A percentile compares a stretch with the other conserved stretches of the same genome.
Evolutionary conservation across 2,329 filamentous ascomycete genomes (phyloP).

Genomic region (Phyllosticta citriasiana): DNA sequence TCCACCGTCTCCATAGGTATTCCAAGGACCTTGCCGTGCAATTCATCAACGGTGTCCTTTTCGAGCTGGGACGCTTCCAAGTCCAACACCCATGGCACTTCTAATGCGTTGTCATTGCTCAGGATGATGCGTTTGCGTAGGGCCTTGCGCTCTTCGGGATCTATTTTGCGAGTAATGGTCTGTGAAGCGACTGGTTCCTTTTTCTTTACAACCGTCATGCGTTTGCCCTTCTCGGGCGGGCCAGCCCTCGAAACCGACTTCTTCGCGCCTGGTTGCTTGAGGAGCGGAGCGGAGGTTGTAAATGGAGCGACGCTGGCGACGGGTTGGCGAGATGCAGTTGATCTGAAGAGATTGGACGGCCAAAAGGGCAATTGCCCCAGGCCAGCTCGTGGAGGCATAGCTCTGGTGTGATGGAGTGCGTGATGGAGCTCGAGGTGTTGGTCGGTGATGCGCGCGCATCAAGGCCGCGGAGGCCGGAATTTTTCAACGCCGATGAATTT

Average conservation of each 20-base stretch:
- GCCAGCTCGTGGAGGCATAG: slow-evolving; percentile 19
- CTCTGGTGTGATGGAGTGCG: slow-evolving; percentile 1
- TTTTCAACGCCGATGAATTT: slow-evolving; percentile 8
- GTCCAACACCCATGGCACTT: slow-evolving; percentile 57
- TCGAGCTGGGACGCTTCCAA: slow-evolving; percentile 47
- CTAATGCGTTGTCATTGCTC: slow-evolving; percentile 85
- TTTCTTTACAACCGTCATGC: slow-evolving; percentile 33
- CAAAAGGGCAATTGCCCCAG: slow-evolving; percentile 6
- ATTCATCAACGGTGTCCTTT: slow-evolving; percentile 29
- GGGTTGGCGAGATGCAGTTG: slow-evolving; percentile 7
- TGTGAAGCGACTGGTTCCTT: slow-evolving; percentile 7
- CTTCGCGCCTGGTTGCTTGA: slow-evolving; percentile 18
- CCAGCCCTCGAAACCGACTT: slow-evolving; percentile 18
- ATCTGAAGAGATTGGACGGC: slow-evolving; percentile 18
- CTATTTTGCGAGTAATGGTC: slow-evolving; percentile 45
- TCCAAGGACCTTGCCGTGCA: slow-evolving; percentile 57
- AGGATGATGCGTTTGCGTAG: slow-evolving; percentile 81
- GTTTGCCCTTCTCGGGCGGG: slow-evolving; percentile 26
- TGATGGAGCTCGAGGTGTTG: not conserved
- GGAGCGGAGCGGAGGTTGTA: slow-evolving; percentile 24
- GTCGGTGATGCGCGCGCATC: not conserved
- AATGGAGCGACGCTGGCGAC: slow-evolving; percentile 16
- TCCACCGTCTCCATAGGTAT: slow-evolving; percentile 63
- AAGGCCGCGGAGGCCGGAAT: slow-evolving; percentile 3
- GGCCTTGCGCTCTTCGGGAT: slow-evolving; percentile 74